phyloP scores from a whole-genome alignment of 441 rosid species.

The Eutrema salsugineum region DNA sequence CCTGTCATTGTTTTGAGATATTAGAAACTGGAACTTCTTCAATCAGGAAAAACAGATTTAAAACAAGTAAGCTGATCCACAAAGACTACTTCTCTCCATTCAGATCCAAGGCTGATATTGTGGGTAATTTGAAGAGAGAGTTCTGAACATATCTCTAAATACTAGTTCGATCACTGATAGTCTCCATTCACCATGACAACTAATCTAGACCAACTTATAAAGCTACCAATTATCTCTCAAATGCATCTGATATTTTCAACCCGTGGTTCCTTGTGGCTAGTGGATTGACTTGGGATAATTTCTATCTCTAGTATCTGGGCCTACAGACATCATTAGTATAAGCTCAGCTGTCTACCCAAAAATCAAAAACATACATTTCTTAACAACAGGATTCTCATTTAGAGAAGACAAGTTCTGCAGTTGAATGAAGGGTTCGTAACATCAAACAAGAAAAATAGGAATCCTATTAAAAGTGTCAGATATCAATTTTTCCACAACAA shows the following conservation, averaged over 20 bases:
- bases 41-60: not conserved
- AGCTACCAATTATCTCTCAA: not conserved
- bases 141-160: not conserved
- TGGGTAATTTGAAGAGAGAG: not conserved
- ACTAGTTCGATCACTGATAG: not conserved
- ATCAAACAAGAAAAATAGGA: not conserved
- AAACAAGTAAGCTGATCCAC: not conserved
- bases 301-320: not conserved
- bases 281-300: not conserved
- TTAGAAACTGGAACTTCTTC: slow-evolving; percentile 10
- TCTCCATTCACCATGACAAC: not conserved
- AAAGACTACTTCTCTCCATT: not conserved
- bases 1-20: slow-evolving; percentile 43
- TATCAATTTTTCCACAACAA: not conserved
- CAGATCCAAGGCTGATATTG: not conserved
- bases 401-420: not conserved
- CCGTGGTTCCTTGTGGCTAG: not conserved
- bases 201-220: not conserved
- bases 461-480: not conserved
- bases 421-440: not conserved
- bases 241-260: not conserved
- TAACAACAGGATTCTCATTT: not conserved
- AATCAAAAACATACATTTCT: not conserved
- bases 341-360: not conserved
- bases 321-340: not conserved